These are phyloP conservation scores for Zelopaecilomyces penicillatus DNA, from an alignment of 2,329 filamentous ascomycete genomes.

Conservation along the genomic window DNA sequence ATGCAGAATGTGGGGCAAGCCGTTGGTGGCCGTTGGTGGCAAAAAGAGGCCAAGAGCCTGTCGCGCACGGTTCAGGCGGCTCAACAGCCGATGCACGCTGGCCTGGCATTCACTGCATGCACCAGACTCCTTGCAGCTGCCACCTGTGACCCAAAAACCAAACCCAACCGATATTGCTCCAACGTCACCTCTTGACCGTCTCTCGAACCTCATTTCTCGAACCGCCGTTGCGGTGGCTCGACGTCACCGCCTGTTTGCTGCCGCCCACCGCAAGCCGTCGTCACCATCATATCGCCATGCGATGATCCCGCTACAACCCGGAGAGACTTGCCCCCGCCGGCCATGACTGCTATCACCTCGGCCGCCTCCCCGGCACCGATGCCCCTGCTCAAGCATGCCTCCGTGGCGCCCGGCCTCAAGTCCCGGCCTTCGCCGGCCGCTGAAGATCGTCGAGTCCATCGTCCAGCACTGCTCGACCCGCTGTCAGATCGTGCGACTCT, in stretches of 20 bases:
- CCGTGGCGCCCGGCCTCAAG: constrained; percentile 7
- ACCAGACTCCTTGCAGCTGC: constrained; percentile 6
- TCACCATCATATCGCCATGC: constrained; percentile 3
- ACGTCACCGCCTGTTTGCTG: background rate
- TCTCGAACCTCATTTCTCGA: background rate
- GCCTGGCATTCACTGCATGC: constrained; percentile 2
- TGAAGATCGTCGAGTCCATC: constrained; percentile 23
- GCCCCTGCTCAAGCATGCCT: constrained; percentile 9
- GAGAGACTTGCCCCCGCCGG: constrained; percentile 10
- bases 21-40: no score
- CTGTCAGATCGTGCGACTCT: constrained; percentile 72
- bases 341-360: constrained; percentile 21
- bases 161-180: constrained; percentile 9
- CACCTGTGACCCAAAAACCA: constrained; percentile 11
- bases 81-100: constrained; percentile 12
- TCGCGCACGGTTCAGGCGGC: constrained; percentile 21
- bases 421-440: constrained; percentile 14
- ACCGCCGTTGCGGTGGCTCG: background rate
- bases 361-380: constrained; percentile 7
- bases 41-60: constrained; percentile 3
- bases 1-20: no score
- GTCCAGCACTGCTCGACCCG: constrained; percentile 35
- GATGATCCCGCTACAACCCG: constrained; percentile 16
- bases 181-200: background rate
- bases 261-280: constrained; percentile 1